Conservation (phyloP, 2,329 filamentous ascomycete species). For the Thielaviopsis populi region DNA sequence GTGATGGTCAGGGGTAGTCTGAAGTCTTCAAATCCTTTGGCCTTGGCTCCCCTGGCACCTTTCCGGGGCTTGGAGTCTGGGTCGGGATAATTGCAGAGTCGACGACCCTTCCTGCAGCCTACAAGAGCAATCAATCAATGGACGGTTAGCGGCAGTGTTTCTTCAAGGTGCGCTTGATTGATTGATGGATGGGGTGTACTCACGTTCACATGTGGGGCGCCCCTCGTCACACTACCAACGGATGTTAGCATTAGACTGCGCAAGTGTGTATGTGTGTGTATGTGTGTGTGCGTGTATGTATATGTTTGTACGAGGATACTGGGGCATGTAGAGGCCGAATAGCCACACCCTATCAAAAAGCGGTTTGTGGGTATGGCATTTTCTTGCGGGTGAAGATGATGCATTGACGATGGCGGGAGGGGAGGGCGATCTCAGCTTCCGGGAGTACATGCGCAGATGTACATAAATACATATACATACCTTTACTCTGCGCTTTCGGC, state of each 20-base stretch:
- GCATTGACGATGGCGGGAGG: neutral
- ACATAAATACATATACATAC: slow-evolving; percentile 26
- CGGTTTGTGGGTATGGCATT: neutral
- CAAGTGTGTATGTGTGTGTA: neutral
- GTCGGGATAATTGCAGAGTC: slow-evolving; percentile 84
- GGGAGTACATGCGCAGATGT: neutral
- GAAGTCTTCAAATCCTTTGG: slow-evolving; percentile 19
- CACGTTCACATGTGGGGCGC: slow-evolving; percentile 71
- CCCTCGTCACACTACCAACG: slow-evolving; percentile 69
- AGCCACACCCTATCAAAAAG: neutral
- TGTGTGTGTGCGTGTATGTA: slow-evolving; percentile 4
- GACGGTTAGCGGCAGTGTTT: slow-evolving; percentile 9
- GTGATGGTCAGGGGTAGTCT: slow-evolving; percentile 18
- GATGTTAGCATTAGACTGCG: slow-evolving; percentile 21
- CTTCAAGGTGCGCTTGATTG: neutral
- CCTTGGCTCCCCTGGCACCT: slow-evolving; percentile 23
- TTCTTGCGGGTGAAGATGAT: neutral
- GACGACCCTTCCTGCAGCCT: slow-evolving; percentile 83
- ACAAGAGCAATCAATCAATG: neutral
- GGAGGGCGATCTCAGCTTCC: neutral
- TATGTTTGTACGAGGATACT: neutral
- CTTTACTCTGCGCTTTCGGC: slow-evolving; percentile 75
- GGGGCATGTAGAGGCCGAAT: neutral
- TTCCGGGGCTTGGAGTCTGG: slow-evolving; percentile 28
- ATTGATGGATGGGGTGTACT: slow-evolving; percentile 20